Conservation (phyloP, 2,329 filamentous ascomycete species). For the Penicillium sp. region DNA sequence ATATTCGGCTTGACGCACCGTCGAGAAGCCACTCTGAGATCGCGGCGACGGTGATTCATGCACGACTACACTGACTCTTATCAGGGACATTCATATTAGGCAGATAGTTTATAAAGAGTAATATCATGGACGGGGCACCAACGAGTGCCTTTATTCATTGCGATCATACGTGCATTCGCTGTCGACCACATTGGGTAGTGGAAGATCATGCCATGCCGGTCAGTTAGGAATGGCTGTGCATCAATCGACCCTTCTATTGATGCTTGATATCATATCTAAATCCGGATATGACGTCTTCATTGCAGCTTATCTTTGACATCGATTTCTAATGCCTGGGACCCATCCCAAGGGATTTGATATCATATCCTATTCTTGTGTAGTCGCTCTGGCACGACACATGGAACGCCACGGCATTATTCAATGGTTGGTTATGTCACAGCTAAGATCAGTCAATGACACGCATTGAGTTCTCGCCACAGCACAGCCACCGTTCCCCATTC, state of each 20-base stretch:
- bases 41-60: neutral
- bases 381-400: neutral
- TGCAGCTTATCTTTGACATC: too few relatives aligned
- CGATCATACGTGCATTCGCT: neutral
- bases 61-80: slow-evolving; percentile 12
- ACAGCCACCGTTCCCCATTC: neutral
- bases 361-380: neutral
- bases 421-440: neutral
- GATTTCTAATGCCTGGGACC: too few relatives aligned
- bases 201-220: neutral
- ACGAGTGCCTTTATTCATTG: neutral
- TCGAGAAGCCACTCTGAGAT: neutral
- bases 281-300: neutral
- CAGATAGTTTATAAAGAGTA: slow-evolving; percentile 17
- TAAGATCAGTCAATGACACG: neutral
- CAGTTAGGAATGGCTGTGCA: neutral
- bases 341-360: neutral
- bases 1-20: slow-evolving; percentile 7
- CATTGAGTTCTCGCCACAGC: neutral
- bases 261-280: neutral
- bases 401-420: neutral
- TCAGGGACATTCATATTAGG: slow-evolving; percentile 19
- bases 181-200: neutral
- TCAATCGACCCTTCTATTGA: too few relatives aligned
- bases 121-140: slow-evolving; percentile 9